These are phyloP conservation scores for Thraustochytrium sp. DNA, from an alignment of 352 stramenopile species.

Conservation along the genomic window DNA sequence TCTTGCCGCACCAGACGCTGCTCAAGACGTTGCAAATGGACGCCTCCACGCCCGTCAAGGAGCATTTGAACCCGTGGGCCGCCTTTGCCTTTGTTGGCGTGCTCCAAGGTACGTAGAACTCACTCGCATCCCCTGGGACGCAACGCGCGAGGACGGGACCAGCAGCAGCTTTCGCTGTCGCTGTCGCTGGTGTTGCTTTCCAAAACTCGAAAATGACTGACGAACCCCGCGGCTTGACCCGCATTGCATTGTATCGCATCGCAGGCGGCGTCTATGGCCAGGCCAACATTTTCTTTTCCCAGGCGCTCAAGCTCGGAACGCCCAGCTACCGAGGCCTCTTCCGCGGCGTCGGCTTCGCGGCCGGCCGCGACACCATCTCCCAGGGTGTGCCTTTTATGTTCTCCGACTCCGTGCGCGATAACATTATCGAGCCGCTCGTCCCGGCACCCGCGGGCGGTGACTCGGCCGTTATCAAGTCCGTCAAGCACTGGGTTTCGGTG, in stretches of 20 bases:
- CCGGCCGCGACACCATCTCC: conserved; percentile 48
- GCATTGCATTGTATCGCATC: too few relatives aligned
- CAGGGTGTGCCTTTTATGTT: conserved; percentile 53
- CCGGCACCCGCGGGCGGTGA: conserved; percentile 7
- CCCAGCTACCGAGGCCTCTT: conserved; percentile 47
- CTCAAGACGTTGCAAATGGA: conserved; percentile 52
- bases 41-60: conserved; percentile 50
- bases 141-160: too few relatives aligned
- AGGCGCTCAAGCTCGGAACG: conserved; percentile 48
- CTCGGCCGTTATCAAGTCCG: not conserved
- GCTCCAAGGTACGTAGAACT: conserved; percentile 40
- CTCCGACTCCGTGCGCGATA: conserved; percentile 45
- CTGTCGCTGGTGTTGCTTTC: too few relatives aligned
- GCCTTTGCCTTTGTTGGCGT: conserved; percentile 52
- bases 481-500: conserved; percentile 50
- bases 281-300: conserved; percentile 50
- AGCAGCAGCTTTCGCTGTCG: too few relatives aligned
- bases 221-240: too few relatives aligned
- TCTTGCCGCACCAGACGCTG: conserved; percentile 52
- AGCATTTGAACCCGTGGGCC: conserved; percentile 52
- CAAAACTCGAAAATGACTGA: too few relatives aligned
- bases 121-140: not conserved
- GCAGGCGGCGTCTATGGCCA: conserved; percentile 51
- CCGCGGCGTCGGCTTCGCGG: conserved; percentile 48
- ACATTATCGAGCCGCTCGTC: conserved; percentile 5